Evolutionary conservation across 2,329 filamentous ascomycete genomes (phyloP), one percentile per base, ranked within the genome.

Genomic region (Aspergillus sp.): DNA sequence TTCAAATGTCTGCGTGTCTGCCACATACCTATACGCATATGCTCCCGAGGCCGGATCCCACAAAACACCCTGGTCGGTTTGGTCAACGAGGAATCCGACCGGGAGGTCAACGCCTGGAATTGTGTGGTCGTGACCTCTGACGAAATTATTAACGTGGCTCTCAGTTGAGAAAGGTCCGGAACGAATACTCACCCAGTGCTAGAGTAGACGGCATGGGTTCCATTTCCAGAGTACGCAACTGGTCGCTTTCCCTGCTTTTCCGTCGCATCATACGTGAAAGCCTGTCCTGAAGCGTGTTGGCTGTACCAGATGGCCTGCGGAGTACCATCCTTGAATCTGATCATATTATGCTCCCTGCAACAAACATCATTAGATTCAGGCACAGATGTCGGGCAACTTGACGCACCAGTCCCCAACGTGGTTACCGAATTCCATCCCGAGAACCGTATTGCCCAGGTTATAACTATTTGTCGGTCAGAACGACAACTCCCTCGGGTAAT

Each of bases 171-270:
- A 37, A 23, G 6, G 7, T 4, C 56, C 27, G 15, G 6, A 14
- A 25, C 15, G 43, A 31, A 15, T 17, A 19, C 58, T 59, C 61
- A 77, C 76, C 77, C 87, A 12, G 71, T 50, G 6, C 81, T 83
- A 17, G 85, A 84, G 68, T 89, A 89, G 65, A 84, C 85, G 8
- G 87, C 87, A 70, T 90, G 87, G 0, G 81, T 82, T 8, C 87
- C 87, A 49, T 83, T 83, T 0, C 82, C 81, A 2, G 81, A 81
- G 69, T 86, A 89, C 23, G 77, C 75, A 31, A 88, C 72, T 1
- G 86, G 85, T 57, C 85, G 75, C 2, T 75, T 66, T 3, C 79
- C 80, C 45, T 75, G 69, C 65, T 87, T 85, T 60, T 87, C 79
- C 1, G 83, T 75, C 2, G 79, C 76, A 3, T 73, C 62, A 66